phyloP scores from a whole-genome alignment of 2,329 filamentous ascomycete genomes.

The Uncinocarpus reesii region DNA sequence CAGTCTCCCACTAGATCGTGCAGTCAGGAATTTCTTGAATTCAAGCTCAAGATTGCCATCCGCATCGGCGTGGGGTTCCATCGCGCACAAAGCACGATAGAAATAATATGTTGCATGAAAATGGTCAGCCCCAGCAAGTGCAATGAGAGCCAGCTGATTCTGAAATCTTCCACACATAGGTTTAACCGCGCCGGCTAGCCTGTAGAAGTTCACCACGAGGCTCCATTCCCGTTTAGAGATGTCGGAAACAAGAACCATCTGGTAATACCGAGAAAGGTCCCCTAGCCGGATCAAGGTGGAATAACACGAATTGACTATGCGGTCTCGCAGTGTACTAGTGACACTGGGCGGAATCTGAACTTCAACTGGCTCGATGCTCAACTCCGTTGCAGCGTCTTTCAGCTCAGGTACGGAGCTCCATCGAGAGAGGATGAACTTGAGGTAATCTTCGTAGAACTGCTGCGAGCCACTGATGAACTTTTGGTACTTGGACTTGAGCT shows the following conservation, averaged over 20 bases:
- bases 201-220: constrained; percentile 72
- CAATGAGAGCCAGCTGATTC: constrained; percentile 84
- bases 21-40: constrained; percentile 55
- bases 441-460: constrained; percentile 77
- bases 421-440: constrained; percentile 60
- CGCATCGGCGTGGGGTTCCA: constrained; percentile 64
- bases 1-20: constrained; percentile 48
- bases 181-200: constrained; percentile 65
- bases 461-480: constrained; percentile 80
- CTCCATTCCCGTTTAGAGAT: constrained; percentile 67
- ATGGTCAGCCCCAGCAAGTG: constrained; percentile 63
- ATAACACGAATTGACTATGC: constrained; percentile 65
- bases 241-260: constrained; percentile 51
- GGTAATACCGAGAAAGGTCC: constrained; percentile 79
- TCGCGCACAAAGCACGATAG: constrained; percentile 68
- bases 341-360: constrained; percentile 38
- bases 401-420: constrained; percentile 50
- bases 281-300: constrained; percentile 76
- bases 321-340: constrained; percentile 43
- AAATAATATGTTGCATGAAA: constrained; percentile 81
- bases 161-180: constrained; percentile 72
- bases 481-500: constrained; percentile 69
- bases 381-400: constrained; percentile 42
- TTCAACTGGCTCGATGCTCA: constrained; percentile 17
- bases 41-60: constrained; percentile 67